Evolutionary conservation across 2,329 filamentous ascomycete genomes (phyloP), one percentile per base, ranked within the genome.

Genomic region (Penicillium capsulatum): DNA sequence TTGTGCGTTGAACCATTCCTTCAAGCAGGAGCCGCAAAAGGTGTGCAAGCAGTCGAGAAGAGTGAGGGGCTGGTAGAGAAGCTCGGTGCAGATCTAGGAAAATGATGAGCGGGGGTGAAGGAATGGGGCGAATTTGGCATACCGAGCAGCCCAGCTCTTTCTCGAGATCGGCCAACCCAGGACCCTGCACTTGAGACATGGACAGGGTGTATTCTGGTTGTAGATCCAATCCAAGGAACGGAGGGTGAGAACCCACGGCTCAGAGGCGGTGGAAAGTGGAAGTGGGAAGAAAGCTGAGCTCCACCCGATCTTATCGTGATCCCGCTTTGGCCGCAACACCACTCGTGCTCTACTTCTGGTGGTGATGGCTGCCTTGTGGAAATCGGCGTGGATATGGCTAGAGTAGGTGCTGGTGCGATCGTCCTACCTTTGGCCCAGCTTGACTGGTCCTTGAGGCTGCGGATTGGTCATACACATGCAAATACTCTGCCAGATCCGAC

Each of bases 121-220:
- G 42, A 36, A 41, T 47, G 40, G 36, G 38, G n/a, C n/a, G 42
- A 17, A 32, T n/a, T 44, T 44, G 32, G 79, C 85, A 70, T 77
- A 95, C 90, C 63, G 91, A 94, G 72, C 91, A 97, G 38, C 84
- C 90, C 69, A 97, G 73, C 77, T 98, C 92, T 67, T 84, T 91
- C 71, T 96, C 92, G 55, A 96, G 75, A 66, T 94, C 87, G 58
- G 73, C 61, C 41, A 74, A 59, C 34, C 69, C 71, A 39, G 59
- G 53, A 13, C 29, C 29, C 41, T 48, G 20, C 55, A 39, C 8
- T 50, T 56, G 3, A 57, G 35, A 16, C 57, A 47, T 26, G 48
- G 39, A 33, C 45, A 58, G 14, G 9, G 51, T 28, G 3, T 45
- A 13, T 7, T 40, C 36, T 7, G 47, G 54, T 2, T 51, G n/a